Percentiles rank a stretch among this genome's conserved stretches.
Evolutionary conservation across 2,329 filamentous ascomycete genomes (phyloP).

Genomic region (Rutstroemia sp.): DNA sequence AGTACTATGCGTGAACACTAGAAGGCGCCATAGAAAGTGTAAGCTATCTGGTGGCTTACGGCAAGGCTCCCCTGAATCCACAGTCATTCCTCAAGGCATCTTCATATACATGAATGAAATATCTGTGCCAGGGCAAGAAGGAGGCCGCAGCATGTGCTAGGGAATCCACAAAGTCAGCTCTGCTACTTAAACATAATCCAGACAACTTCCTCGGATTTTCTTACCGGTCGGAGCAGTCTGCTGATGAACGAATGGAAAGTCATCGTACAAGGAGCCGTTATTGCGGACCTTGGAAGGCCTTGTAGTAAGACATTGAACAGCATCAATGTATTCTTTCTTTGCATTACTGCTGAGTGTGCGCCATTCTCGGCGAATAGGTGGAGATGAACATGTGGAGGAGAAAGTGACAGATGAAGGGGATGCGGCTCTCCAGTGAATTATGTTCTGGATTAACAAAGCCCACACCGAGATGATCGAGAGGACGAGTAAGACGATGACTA

Average conservation of each 20-base stretch:
- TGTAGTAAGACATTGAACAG: neutral
- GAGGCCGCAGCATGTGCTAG: slow-evolving; percentile 23
- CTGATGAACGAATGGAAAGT: neutral
- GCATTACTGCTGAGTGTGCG: neutral
- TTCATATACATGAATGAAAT: slow-evolving; percentile 31
- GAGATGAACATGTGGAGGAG: neutral
- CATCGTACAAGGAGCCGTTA: neutral
- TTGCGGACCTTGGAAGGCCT: neutral
- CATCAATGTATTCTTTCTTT: neutral
- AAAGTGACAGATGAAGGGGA: neutral
- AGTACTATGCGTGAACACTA: no score
- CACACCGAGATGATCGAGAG: neutral
- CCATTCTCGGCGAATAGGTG: neutral
- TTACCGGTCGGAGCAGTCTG: neutral
- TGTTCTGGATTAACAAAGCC: neutral
- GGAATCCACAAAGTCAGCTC: no score
- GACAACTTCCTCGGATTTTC: no score
- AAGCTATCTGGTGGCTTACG: neutral
- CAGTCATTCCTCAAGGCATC: slow-evolving; percentile 15
- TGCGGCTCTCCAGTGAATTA: neutral
- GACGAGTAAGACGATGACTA: no score
- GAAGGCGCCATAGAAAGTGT: neutral
- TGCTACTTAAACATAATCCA: no score
- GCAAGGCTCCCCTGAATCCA: neutral
- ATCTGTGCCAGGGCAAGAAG: slow-evolving; percentile 32